Base-by-base conservation (phyloP, 345 rosid species). In the Rhizophora apiculata region DNA sequence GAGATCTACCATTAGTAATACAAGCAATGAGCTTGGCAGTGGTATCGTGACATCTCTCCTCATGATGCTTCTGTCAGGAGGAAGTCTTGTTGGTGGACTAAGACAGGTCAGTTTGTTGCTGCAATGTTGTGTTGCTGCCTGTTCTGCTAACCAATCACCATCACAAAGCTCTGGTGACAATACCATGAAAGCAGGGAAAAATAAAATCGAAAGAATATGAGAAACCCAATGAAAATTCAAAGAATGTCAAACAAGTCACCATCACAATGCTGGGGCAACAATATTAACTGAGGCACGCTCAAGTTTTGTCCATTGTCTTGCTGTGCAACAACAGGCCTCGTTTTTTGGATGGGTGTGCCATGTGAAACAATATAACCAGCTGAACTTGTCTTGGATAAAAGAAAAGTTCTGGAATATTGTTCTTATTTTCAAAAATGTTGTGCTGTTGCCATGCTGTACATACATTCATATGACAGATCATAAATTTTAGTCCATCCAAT, bases 1-100 rank as follows among this genome's bases (percentile, higher is more conserved):
- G 96, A 84, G 95, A 53, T 80, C 89, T 58, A 92, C 89, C 64
- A 83, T 92, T 69, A 84, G 85, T n/a, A 81, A 77, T 66, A 58
- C 70, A 64, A 70, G 51, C 65, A 54, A 9, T 57, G 70, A 71
- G 34, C 60, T 74, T 4, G 68, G 60, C 56, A 89, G 82, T 55
- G 93, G 90, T 64, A 1, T 83, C 31, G 82, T 92, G 43, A 69
- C 86, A 18, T 76, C 88, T 74, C 88, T 92, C 65, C 48, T 92
- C 69, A 49, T 86, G 60, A 84, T 87, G 87, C 89, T 92, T 69
- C 31, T 85, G 72, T 69, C 75, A 29, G 92, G 89, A 8, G 83
- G 86, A 34, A 76, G 82, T 68, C 76, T 70, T 4, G 36, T 80
- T 59, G 68, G 79, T 1, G 78, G 87, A 39, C 29, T 63, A 37